Evolutionary conservation across 192 early-diverging fungal species (phyloP).

Genomic region (Coemansia sp.): DNA sequence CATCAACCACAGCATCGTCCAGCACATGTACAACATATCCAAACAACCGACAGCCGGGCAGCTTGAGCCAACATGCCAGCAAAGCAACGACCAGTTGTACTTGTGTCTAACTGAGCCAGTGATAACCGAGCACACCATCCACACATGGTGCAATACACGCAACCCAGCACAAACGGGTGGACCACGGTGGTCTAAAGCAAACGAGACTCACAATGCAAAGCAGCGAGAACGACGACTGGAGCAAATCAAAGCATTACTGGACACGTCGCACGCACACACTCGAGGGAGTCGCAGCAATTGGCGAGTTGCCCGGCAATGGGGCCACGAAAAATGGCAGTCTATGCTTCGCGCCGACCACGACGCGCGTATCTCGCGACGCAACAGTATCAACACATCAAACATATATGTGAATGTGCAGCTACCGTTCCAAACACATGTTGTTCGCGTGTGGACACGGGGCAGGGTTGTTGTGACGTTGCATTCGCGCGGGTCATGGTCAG

Average conservation of each 20-base stretch:
- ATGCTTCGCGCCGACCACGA: background rate
- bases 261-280: background rate
- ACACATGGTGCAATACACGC: background rate
- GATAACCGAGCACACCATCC: background rate
- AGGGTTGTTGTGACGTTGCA: background rate
- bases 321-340: background rate
- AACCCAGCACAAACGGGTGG: no score
- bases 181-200: no score
- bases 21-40: background rate
- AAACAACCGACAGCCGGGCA: background rate
- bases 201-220: background rate
- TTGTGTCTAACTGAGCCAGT: slow-evolving; percentile 7
- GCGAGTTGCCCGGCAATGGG: background rate
- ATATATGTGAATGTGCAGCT: no score
- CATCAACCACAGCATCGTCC: background rate
- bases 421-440: background rate
- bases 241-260: background rate
- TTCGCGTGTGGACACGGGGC: background rate
- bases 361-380: background rate
- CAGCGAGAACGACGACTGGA: background rate
- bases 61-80: background rate
- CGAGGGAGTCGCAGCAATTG: background rate
- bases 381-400: background rate
- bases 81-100: background rate
- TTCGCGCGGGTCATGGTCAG: background rate